Evolutionary conservation across 108 stramenopile species (phyloP).

Genomic region (Discostella stelligeroides): DNA sequence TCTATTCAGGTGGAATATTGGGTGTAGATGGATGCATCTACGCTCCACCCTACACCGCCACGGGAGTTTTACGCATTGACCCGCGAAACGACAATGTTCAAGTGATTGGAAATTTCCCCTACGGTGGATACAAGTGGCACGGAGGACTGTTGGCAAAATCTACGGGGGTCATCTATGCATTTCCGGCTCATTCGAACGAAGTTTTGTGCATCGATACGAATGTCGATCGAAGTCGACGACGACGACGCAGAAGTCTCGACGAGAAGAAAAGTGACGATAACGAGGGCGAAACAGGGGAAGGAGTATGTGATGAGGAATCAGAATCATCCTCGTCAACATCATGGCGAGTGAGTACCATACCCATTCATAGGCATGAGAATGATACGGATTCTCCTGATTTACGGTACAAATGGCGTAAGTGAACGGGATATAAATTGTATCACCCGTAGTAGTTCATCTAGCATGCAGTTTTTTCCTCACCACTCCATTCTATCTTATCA

Average conservation of each 20-base stretch:
- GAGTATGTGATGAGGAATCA: too few species aligned
- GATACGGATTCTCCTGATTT: conserved; percentile 33
- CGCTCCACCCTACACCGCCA: conserved; percentile 41
- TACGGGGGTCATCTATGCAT: conserved; percentile 46
- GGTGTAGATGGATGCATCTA: conserved; percentile 55
- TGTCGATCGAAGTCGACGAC: too few species aligned
- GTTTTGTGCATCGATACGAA: conserved; percentile 54
- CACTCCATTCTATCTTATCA: not conserved
- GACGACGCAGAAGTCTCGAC: not conserved
- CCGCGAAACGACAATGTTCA: conserved; percentile 35
- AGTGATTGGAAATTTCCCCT: conserved; percentile 33
- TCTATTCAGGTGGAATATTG: conserved; percentile 29
- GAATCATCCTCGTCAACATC: conserved; percentile 17
- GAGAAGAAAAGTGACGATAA: conserved; percentile 17
- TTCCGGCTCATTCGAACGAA: conserved; percentile 43
- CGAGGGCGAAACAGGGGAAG: too few species aligned
- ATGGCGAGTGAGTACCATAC: conserved; percentile 44
- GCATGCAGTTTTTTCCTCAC: not conserved
- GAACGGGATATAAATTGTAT: too few species aligned
- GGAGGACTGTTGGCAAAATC: conserved; percentile 51
- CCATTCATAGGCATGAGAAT: conserved; percentile 33
- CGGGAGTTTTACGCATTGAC: conserved; percentile 42
- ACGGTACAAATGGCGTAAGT: conserved; percentile 48
- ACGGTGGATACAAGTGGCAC: conserved; percentile 47
- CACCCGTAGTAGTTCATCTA: not conserved